phyloP scores from a whole-genome alignment of 257 asterid genomes.

The Solanum raphanifolium region DNA sequence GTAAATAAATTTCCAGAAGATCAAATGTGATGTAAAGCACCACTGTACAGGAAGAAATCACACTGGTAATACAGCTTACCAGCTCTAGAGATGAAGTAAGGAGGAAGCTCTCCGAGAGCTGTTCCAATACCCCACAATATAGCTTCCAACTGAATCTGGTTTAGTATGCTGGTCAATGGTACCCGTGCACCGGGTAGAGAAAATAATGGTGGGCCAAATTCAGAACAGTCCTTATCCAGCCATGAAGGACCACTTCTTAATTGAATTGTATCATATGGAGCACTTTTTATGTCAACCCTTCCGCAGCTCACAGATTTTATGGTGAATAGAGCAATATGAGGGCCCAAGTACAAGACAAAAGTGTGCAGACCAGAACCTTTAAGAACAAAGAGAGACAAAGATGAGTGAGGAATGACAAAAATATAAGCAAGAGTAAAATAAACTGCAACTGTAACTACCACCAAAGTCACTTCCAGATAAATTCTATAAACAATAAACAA shows the following conservation, averaged over 20 bases:
- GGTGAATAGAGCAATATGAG: conserved; percentile 25
- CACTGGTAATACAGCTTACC: conserved; percentile 2
- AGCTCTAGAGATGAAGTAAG: conserved; percentile 29
- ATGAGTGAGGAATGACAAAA: neutral
- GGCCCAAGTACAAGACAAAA: conserved; percentile 26
- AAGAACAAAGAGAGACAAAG: neutral
- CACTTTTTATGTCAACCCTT: conserved; percentile 24
- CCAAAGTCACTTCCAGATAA: neutral
- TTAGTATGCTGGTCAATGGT: conserved; percentile 20
- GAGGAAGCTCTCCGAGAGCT: conserved; percentile 33
- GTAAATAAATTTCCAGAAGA: neutral
- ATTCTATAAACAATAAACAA: neutral
- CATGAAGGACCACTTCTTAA: conserved; percentile 26
- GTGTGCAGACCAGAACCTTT: conserved; percentile 31
- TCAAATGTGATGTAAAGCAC: neutral
- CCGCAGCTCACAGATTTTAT: conserved; percentile 23
- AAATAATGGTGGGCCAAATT: conserved; percentile 14
- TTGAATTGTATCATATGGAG: conserved; percentile 26
- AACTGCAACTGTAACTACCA: neutral
- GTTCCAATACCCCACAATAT: conserved; percentile 29
- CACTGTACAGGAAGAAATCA: neutral
- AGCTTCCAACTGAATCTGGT: conserved; percentile 24
- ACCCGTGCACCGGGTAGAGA: conserved; percentile 14
- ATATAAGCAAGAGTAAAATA: neutral
- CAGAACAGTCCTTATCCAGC: conserved; percentile 22